phyloP scores from a whole-genome alignment of 345 rosid species.

The Cardamine chenopodiifolia region DNA sequence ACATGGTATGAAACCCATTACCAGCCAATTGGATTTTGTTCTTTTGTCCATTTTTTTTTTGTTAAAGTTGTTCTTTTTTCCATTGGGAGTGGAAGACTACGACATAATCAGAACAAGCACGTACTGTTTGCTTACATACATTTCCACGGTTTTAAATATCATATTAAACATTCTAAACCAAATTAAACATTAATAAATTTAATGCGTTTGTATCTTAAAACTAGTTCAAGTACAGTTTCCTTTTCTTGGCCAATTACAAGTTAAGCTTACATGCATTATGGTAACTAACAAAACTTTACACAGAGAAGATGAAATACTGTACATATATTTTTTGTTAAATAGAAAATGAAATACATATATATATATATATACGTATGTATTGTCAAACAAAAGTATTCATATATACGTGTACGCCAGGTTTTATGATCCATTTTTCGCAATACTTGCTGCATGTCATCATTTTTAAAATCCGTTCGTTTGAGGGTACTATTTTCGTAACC shows the following conservation, averaged over 20 bases:
- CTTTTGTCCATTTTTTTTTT: not conserved
- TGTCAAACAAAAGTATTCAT: no score
- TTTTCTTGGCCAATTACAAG: not conserved
- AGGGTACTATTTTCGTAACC: not conserved
- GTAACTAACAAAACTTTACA: not conserved
- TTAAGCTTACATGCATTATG: not conserved
- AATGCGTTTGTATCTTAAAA: not conserved
- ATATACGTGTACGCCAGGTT: no score
- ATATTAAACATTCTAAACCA: not conserved
- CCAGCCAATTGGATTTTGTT: constrained; percentile 19
- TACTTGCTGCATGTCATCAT: not conserved
- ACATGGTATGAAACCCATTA: constrained; percentile 36
- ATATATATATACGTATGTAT: no score
- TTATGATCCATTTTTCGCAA: not conserved
- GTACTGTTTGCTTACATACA: constrained; percentile 17
- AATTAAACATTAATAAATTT: no score
- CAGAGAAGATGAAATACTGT: no score
- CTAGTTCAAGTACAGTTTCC: not conserved
- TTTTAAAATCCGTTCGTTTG: not conserved
- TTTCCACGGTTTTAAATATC: not conserved
- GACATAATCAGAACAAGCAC: not conserved
- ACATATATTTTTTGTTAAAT: no score
- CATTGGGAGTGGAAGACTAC: constrained; percentile 28
- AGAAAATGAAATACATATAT: no score
- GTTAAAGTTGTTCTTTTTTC: not conserved